Base-by-base conservation (phyloP, 1,284 basidiomycete genomes). In the Leccinum idahoense region DNA sequence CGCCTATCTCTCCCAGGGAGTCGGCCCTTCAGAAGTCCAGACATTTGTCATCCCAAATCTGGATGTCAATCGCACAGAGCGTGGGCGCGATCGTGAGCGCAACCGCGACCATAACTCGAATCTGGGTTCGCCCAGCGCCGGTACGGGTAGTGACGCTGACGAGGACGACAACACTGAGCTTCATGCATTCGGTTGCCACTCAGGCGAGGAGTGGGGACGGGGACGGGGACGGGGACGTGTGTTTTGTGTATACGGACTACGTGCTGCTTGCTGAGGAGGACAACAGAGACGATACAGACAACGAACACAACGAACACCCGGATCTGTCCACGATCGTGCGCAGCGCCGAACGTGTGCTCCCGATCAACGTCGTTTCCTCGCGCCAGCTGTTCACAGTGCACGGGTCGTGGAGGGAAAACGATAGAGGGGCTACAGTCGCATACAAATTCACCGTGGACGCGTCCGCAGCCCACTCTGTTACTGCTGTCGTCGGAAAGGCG, bases 401-500 rank as follows among this genome's bases (percentile, higher is more conserved):
- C 0, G 69, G 69, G 2, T 5, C 29, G 12, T 69, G 64, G 69
- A n/a, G 39, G 46, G n/a, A 3, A 23, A 8, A 12, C 55, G 39
- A 20, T 5, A 29, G 0, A 39, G 3, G 1, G 56, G 7, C 32
- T 26, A 8, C 3, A 15, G 7, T 55, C 32, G 39, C 62, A 3
- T 35, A 66, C 61, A 72, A 66, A 7, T 69, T 68, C 7, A 7
- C 63, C 15, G 55, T 71, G 35, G 69, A 72, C 5, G 69, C 69
- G 6, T 66, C 62, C 8, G 70, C 7, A 7, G 7, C 7, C 7
- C 8, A 8, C n/a, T n/a, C n/a, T 8, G n/a, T 49, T 49, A 49
- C 18, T 49, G 7, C 46, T 49, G 46, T 20, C n/a, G n/a, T 49
- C n/a, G 63, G 2, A 58, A 60, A 3, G 55, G 14, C 23, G 41